Conservation (phyloP, 805 yeast species). For the Barnettozyma vustinii region DNA sequence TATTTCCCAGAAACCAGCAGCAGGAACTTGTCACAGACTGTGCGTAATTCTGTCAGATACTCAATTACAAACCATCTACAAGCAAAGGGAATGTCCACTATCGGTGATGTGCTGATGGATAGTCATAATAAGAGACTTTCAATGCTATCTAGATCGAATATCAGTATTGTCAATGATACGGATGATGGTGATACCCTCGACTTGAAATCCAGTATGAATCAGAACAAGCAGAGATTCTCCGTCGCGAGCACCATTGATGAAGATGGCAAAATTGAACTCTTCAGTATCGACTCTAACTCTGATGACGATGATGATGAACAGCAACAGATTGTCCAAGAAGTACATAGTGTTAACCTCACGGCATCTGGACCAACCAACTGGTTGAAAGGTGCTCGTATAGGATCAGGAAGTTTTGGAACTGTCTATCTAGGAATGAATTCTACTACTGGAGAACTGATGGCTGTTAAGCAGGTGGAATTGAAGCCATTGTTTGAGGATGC, state of each 20-base stretch:
- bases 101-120: constrained; percentile 59
- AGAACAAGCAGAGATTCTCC: constrained; percentile 23
- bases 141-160: constrained; percentile 10
- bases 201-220: constrained; percentile 28
- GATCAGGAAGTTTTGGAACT: constrained; percentile 92
- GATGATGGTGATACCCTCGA: constrained; percentile 22
- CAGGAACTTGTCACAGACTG: constrained; percentile 67
- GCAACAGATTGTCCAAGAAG: constrained; percentile 1
- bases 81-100: constrained; percentile 37
- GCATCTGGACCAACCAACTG: constrained; percentile 67
- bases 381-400: constrained; percentile 90
- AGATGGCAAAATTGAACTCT: constrained; percentile 23
- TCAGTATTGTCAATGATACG: constrained; percentile 12
- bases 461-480: constrained; percentile 87
- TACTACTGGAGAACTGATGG: constrained; percentile 91
- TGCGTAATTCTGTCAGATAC: constrained; percentile 77
- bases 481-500: constrained; percentile 38
- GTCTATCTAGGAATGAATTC: constrained; percentile 92
- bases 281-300: constrained; percentile 21
- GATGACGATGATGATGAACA: constrained; percentile 10
- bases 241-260: constrained; percentile 20
- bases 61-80: constrained; percentile 38
- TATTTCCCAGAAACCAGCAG: constrained; percentile 84
- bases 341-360: constrained; percentile 12
- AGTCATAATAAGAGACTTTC: constrained; percentile 42